phyloP scores from a whole-genome alignment of 2,329 filamentous ascomycete species.

The Didymella arachidicola region DNA sequence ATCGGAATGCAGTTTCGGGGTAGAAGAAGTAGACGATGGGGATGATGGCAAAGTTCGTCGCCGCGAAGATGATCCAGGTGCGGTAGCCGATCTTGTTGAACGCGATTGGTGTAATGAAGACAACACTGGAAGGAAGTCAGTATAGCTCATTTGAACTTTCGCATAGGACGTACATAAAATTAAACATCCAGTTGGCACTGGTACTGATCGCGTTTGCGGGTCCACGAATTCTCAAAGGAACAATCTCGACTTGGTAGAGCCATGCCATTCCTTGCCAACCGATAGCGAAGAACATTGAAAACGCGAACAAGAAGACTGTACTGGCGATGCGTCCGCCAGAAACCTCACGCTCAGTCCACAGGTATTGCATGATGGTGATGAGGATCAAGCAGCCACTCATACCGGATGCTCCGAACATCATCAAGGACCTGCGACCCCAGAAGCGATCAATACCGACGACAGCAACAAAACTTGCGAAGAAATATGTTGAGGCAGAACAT shows the following conservation, averaged over 20 bases:
- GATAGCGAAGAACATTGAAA: constrained; percentile 88
- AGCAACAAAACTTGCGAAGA: constrained; percentile 48
- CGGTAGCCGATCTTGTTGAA: constrained; percentile 62
- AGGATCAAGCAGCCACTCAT: constrained; percentile 47
- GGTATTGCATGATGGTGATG: constrained; percentile 37
- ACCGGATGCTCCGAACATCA: constrained; percentile 48
- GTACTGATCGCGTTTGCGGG: constrained; percentile 87
- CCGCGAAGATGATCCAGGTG: constrained; percentile 67
- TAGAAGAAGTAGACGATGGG: constrained; percentile 67
- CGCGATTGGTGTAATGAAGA: constrained; percentile 69
- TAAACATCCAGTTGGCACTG: constrained; percentile 84
- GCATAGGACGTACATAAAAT: constrained; percentile 54
- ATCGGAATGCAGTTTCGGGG: constrained; percentile 64
- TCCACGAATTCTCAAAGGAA: constrained; percentile 84
- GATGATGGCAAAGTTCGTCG: constrained; percentile 60
- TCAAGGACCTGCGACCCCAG: constrained; percentile 45
- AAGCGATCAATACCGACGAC: constrained; percentile 49
- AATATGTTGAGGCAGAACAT: constrained; percentile 50
- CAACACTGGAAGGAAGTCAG: constrained; percentile 59
- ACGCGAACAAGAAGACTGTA: constrained; percentile 81
- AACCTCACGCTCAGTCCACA: constrained; percentile 31
- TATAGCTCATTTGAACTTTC: neutral
- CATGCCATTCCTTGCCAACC: constrained; percentile 80
- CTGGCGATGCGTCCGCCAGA: constrained; percentile 46
- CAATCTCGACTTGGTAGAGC: constrained; percentile 74